phyloP scores from a whole-genome alignment of 1,139 yeast species.

The Geotrichum reessii region DNA sequence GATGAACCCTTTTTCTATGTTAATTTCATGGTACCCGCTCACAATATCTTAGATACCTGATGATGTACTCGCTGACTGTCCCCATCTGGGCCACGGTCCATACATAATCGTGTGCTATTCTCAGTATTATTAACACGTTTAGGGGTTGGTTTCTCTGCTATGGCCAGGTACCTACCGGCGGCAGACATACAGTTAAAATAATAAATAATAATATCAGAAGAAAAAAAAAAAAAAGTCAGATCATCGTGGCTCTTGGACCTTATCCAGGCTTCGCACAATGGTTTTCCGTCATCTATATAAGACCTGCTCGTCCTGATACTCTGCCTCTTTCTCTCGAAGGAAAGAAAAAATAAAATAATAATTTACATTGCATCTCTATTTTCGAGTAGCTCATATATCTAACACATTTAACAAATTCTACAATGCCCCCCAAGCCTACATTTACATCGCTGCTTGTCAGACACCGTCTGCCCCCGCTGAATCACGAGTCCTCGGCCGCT shows the following conservation, averaged over 20 bases:
- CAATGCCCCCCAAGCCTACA: conserved; percentile 13
- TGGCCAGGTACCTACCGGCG: not conserved
- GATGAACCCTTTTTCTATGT: conserved; percentile 1
- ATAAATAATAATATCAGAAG: not conserved
- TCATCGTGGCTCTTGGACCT: not conserved
- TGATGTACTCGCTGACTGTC: not conserved
- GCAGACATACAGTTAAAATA: not conserved
- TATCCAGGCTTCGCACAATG: not conserved
- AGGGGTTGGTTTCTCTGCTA: not conserved
- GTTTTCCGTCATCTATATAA: not conserved
- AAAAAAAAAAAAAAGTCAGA: not conserved
- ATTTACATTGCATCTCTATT: not conserved
- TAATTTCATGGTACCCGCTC: not conserved
- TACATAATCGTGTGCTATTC: not conserved
- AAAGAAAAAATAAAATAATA: not conserved
- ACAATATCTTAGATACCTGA: not conserved
- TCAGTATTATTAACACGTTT: not conserved
- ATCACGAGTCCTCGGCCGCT: not conserved
- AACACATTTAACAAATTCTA: not conserved
- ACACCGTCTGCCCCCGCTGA: conserved; percentile 7
- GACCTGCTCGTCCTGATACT: not conserved
- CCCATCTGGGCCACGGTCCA: conserved; percentile 1
- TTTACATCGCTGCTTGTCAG: conserved; percentile 11
- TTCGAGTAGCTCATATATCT: not conserved
- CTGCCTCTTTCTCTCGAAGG: not conserved